Conservation (phyloP, 1,284 basidiomycete genomes). For the Cryptococcus neoformans region DNA sequence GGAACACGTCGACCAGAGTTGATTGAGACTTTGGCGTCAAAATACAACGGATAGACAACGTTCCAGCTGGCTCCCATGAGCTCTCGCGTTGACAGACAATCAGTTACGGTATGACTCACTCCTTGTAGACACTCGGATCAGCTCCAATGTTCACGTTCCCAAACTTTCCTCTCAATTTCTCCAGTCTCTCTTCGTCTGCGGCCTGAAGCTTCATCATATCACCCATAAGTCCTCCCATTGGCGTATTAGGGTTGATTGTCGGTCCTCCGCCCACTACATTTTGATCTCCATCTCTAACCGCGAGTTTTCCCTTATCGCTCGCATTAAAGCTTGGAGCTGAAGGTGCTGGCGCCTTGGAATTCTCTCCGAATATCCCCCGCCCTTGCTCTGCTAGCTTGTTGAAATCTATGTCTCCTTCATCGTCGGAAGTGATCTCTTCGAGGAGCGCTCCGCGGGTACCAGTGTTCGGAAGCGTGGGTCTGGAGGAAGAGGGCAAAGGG, state of each 20-base stretch:
- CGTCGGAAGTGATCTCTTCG: conserved; percentile 59
- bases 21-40: conserved; percentile 90
- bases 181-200: conserved; percentile 46
- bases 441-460: conserved; percentile 69
- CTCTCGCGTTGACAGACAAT: background rate
- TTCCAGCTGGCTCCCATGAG: conserved; percentile 66
- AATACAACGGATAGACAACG: conserved; percentile 92
- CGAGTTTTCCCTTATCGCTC: conserved; percentile 39
- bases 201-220: conserved; percentile 50
- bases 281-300: conserved; percentile 27
- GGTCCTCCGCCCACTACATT: conserved; percentile 22
- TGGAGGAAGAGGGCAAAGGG: conserved; percentile 52
- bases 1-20: conserved; percentile 77
- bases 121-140: conserved; percentile 45
- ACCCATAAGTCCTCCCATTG: conserved; percentile 51
- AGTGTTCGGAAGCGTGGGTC: conserved; percentile 59
- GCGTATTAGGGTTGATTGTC: conserved; percentile 40
- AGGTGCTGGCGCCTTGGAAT: conserved; percentile 29
- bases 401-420: conserved; percentile 49
- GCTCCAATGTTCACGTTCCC: conserved; percentile 31
- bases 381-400: conserved; percentile 51
- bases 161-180: conserved; percentile 43
- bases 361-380: conserved; percentile 46
- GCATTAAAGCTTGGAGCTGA: conserved; percentile 6
- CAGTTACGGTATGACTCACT: conserved; percentile 24